Evolutionary conservation across 495 filamentous ascomycete genomes (phyloP).

Genomic region (Neurospora sp.): DNA sequence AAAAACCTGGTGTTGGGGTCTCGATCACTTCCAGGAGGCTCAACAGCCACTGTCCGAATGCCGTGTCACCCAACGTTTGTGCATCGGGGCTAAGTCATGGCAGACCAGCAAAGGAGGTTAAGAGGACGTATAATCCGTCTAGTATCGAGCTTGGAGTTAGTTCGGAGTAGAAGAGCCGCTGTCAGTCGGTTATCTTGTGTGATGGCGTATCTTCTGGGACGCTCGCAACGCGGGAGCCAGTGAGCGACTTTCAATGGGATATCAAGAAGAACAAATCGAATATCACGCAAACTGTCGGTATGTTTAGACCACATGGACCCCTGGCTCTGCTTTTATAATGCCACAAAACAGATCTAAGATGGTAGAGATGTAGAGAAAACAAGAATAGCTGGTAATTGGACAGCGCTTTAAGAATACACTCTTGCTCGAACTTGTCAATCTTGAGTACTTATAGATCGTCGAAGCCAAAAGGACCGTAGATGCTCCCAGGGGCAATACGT

Average conservation of each 20-base stretch:
- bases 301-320: not conserved
- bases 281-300: not conserved
- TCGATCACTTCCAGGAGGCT: slow-evolving; percentile 23
- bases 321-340: not conserved
- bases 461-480: not conserved
- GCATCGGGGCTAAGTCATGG: not conserved
- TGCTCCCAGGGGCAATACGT: not conserved
- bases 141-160: not conserved
- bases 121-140: not conserved
- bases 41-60: not conserved
- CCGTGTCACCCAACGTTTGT: not conserved
- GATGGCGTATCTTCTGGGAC: not conserved
- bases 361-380: not conserved
- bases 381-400: not conserved
- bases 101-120: not conserved
- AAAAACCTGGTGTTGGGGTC: slow-evolving; percentile 23
- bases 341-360: not conserved
- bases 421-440: not conserved
- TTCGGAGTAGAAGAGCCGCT: not conserved
- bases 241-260: not conserved
- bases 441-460: not conserved
- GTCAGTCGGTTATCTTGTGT: not conserved
- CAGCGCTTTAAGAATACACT: not conserved
- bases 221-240: not conserved
- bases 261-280: not conserved